Evolutionary conservation across 2,329 filamentous ascomycete genomes (phyloP), one percentile per base, ranked within the genome.

Genomic region (Cladosporium sp.): DNA sequence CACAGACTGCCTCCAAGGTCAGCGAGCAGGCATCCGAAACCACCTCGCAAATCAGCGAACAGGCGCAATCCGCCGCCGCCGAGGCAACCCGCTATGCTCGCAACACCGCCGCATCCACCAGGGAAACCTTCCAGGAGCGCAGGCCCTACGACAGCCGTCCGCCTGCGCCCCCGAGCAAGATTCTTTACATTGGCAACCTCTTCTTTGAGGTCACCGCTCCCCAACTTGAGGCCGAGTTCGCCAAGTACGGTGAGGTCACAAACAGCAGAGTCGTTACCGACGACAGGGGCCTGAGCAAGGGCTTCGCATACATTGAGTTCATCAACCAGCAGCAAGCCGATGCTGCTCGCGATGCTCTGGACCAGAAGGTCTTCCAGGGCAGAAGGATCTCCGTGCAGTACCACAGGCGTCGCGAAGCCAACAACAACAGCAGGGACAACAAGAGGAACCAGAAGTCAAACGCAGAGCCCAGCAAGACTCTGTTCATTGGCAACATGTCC

Each of bases 401-500:
- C 75, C 85, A 88, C 69, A 41, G 47, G 65, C 52, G 58, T 26
- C 58, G 58, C 15, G 71, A 74, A 49, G 74, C 73, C 59, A 21
- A 32, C 15, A 21, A 5, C 18, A 34, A 26, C 49, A 44, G 28
- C 24, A 51, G 24, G 24, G 24, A 34, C 14, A 32, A 8, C 14
- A 52, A 7, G 21, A 26, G 6, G 10, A n/a, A n/a, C 15, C 4
- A n/a, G 2, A 55, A 21, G 10, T 67, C 34, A 55, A 1, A 26
- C 71, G 34, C 21, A 36, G 10, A 80, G 49, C 88, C 88, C 3
- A 85, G 85, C 61, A 87, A 84, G 74, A 91, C 89, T 1, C 80
- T 96, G 38, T 96, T 90, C 82, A 86, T 97, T 71, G 92, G 92
- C 71, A 95, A 95, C 81, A 87, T 97, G 79, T 88, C 91, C 12